A percentile compares a stretch with the other conserved stretches of the same genome.
phyloP scores from a whole-genome alignment of 305 asterid genomes.

The Solanum hybrid region DNA sequence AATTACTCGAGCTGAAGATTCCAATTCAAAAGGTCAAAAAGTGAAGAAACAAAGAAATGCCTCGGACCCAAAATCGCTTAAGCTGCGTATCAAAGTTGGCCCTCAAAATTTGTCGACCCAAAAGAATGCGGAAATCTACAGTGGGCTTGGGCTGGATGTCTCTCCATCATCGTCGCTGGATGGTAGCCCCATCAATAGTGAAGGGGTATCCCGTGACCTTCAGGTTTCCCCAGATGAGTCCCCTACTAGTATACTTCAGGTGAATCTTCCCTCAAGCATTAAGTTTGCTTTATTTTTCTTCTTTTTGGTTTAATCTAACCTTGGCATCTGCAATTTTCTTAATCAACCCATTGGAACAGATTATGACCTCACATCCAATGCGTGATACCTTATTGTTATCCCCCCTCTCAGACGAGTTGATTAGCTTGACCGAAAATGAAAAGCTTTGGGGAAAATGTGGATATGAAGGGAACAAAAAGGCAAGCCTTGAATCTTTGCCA shows the following conservation, averaged over 20 bases:
- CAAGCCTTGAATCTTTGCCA: slow-evolving; percentile 24
- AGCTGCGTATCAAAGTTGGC: slow-evolving; percentile 89
- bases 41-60: slow-evolving; percentile 32
- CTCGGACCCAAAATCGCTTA: slow-evolving; percentile 64
- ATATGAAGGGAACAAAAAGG: slow-evolving; percentile 27
- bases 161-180: slow-evolving; percentile 88
- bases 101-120: slow-evolving; percentile 57
- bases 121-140: slow-evolving; percentile 81
- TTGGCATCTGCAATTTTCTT: background rate
- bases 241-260: slow-evolving; percentile 91
- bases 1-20: slow-evolving; percentile 36
- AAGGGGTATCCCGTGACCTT: slow-evolving; percentile 37
- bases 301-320: slow-evolving; percentile 5
- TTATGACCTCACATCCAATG: slow-evolving; percentile 61
- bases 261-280: slow-evolving; percentile 18
- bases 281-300: background rate
- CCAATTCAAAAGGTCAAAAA: slow-evolving; percentile 38
- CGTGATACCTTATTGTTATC: slow-evolving; percentile 46
- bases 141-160: slow-evolving; percentile 91
- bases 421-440: slow-evolving; percentile 38
- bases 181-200: slow-evolving; percentile 57
- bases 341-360: slow-evolving; percentile 36
- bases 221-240: slow-evolving; percentile 55
- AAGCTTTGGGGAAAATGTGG: slow-evolving; percentile 33
- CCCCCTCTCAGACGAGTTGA: slow-evolving; percentile 68